Conservation (phyloP, 345 rosid species). For the Eucalyptus pauciflora region DNA sequence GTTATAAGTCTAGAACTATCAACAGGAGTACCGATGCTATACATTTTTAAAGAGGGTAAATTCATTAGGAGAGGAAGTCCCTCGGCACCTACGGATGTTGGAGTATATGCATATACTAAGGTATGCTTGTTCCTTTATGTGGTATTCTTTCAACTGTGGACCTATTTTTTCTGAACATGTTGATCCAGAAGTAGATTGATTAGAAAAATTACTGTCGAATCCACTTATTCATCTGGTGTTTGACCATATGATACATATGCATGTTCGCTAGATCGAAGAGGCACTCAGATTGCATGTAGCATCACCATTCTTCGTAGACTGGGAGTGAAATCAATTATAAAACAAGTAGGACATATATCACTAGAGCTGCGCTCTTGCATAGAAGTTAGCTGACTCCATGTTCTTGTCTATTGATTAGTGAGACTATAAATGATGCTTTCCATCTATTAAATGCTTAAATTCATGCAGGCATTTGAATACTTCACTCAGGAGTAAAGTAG, state of each 20-base stretch:
- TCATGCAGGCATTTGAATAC: background rate
- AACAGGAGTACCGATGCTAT: conserved; percentile 93
- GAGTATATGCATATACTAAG: conserved; percentile 92
- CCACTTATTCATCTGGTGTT: background rate
- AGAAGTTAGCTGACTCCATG: background rate
- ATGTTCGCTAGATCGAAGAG: background rate
- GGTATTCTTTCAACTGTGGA: background rate
- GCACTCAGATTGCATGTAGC: background rate
- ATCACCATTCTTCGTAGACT: background rate
- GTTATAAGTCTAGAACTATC: conserved; percentile 79
- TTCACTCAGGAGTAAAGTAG: background rate
- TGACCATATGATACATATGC: background rate
- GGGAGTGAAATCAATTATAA: background rate
- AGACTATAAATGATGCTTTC: background rate
- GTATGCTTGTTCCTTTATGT: conserved; percentile 11
- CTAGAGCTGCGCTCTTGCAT: background rate
- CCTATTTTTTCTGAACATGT: background rate
- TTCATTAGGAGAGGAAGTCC: conserved; percentile 94
- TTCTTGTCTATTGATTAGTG: background rate
- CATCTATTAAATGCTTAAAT: background rate
- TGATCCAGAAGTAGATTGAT: background rate
- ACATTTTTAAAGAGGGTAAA: conserved; percentile 80
- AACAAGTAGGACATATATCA: background rate
- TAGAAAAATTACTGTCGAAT: background rate
- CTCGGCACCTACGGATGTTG: conserved; percentile 76